Conservation (phyloP, 176 grass and related monocot genomes). For the Aegilops sharonensis region DNA sequence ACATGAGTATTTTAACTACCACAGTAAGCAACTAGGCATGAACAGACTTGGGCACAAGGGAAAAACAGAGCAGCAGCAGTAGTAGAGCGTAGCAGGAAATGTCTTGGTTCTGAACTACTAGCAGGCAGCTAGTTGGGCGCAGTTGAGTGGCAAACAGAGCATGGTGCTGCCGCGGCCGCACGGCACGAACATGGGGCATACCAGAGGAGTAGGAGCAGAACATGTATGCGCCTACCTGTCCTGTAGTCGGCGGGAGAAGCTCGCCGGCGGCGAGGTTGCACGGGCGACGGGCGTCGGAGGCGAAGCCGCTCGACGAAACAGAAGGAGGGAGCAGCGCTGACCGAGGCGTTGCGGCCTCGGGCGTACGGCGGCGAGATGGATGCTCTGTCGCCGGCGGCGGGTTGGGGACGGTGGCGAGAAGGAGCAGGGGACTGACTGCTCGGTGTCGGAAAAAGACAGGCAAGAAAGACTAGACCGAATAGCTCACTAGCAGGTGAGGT, state of each 20-base stretch:
- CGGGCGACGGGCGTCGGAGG: not conserved
- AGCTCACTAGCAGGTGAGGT: not conserved
- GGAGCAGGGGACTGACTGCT: not conserved
- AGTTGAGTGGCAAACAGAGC: not conserved
- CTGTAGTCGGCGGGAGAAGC: not conserved
- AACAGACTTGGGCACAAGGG: not conserved
- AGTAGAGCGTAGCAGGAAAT: not conserved
- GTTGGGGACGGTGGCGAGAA: not conserved
- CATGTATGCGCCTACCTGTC: not conserved
- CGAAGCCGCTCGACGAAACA: not conserved
- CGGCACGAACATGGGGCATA: not conserved
- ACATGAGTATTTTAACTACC: not conserved
- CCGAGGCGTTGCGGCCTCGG: not conserved
- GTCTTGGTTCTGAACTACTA: not conserved
- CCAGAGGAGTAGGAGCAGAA: not conserved
- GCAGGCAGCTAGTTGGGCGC: too few relatives aligned
- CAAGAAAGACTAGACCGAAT: not conserved
- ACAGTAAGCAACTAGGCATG: not conserved
- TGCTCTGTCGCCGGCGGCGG: not conserved
- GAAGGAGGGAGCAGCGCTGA: not conserved
- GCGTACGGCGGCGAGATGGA: not conserved
- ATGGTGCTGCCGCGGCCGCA: not conserved
- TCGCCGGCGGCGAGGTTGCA: not conserved
- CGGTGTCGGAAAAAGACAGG: not conserved
- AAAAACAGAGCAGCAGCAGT: not conserved